Percentiles rank a stretch among this genome's conserved stretches.
phyloP scores from a whole-genome alignment of 2,329 filamentous ascomycete genomes.

The Lizonia empirigonia region DNA sequence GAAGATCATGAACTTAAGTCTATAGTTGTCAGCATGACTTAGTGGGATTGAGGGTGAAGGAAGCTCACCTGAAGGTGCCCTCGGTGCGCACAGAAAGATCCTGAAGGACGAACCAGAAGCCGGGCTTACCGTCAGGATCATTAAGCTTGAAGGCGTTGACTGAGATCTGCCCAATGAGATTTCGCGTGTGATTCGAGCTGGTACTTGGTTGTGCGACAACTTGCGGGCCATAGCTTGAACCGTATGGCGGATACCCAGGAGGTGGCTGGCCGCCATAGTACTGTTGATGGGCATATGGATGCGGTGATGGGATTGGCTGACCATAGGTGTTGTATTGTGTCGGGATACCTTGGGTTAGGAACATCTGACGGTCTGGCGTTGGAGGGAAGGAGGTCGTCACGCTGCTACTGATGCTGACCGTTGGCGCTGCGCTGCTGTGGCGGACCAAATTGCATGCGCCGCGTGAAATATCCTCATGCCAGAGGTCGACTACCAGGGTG shows the following conservation, averaged over 20 bases:
- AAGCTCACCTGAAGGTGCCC: slow-evolving; percentile 80
- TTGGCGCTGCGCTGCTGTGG: slow-evolving; percentile 67
- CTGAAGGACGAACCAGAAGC: slow-evolving; percentile 96
- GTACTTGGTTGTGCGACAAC: slow-evolving; percentile 42
- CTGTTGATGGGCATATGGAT: slow-evolving; percentile 13
- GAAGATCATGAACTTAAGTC: slow-evolving; percentile 77
- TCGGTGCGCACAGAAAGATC: slow-evolving; percentile 94
- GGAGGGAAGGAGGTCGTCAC: slow-evolving; percentile 77
- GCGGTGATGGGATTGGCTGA: slow-evolving; percentile 30
- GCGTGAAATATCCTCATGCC: slow-evolving; percentile 63
- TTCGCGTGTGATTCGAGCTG: slow-evolving; percentile 78
- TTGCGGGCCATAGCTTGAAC: slow-evolving; percentile 16
- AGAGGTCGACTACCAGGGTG: slow-evolving; percentile 72
- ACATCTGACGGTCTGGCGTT: slow-evolving; percentile 48
- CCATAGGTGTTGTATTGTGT: slow-evolving; percentile 50
- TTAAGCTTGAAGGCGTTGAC: slow-evolving; percentile 85
- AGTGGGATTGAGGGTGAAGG: background rate
- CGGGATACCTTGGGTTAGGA: slow-evolving; percentile 22
- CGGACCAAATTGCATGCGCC: slow-evolving; percentile 71
- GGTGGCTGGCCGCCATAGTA: slow-evolving; percentile 24
- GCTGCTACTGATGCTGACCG: slow-evolving; percentile 75
- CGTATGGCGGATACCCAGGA: slow-evolving; percentile 24
- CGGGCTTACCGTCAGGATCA: slow-evolving; percentile 78
- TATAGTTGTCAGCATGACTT: slow-evolving; percentile 31
- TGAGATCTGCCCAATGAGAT: slow-evolving; percentile 88